Conservation (phyloP, 2,329 filamentous ascomycete genomes). For the Colletotrichum viniferum region DNA sequence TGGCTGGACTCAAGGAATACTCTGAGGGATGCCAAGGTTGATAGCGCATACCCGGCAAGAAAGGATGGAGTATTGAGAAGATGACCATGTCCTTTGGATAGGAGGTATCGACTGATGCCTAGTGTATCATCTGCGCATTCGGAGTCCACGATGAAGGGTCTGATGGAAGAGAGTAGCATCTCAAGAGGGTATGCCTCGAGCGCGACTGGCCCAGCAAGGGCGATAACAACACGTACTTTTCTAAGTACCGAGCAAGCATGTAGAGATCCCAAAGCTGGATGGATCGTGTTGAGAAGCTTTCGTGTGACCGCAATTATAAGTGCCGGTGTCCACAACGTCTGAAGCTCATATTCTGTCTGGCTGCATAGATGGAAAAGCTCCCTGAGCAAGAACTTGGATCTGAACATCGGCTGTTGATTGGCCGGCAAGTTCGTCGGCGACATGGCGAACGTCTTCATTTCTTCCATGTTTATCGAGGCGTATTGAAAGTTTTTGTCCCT, state of each 20-base stretch:
- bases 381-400: conserved; percentile 74
- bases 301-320: conserved; percentile 77
- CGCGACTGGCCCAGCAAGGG: conserved; percentile 75
- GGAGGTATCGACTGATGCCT: conserved; percentile 83
- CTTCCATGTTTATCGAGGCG: conserved; percentile 67
- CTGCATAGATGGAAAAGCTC: conserved; percentile 81
- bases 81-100: conserved; percentile 69
- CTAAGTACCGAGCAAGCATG: conserved; percentile 87
- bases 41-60: conserved; percentile 78
- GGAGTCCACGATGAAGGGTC: conserved; percentile 78
- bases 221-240: conserved; percentile 82
- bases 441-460: conserved; percentile 72
- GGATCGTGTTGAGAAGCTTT: conserved; percentile 79
- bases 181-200: conserved; percentile 82
- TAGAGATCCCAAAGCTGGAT: conserved; percentile 82
- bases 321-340: conserved; percentile 75
- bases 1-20: conserved; percentile 77
- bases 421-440: conserved; percentile 71
- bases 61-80: conserved; percentile 74
- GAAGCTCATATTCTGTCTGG: conserved; percentile 68
- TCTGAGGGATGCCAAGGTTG: conserved; percentile 78
- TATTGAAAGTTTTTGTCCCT: conserved; percentile 62
- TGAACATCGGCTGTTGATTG: conserved; percentile 88
- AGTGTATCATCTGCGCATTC: conserved; percentile 92
- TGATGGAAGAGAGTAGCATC: conserved; percentile 83